Base-by-base conservation (phyloP, 2,329 filamentous ascomycete species). In the Pseudopyrenochaeta lycopersici region DNA sequence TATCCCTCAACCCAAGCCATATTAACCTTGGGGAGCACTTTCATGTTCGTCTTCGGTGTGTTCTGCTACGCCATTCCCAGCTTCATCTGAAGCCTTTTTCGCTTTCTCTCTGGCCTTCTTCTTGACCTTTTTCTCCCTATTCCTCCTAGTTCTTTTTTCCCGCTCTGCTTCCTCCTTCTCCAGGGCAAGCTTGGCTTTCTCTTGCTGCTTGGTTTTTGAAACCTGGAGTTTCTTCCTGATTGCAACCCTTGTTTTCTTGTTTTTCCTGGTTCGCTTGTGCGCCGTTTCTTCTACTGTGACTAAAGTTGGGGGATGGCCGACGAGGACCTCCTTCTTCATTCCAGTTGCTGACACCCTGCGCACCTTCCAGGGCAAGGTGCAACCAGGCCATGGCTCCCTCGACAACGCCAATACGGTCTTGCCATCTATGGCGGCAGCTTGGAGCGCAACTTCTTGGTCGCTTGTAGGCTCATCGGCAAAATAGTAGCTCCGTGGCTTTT, bases 71-170 rank as follows among this genome's bases (percentile, higher is more conserved):
- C 17, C 39, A 12, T 54, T 50, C 12, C 21, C 41, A 21, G 15
- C 56, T 12, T 41, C 59, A 30, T 52, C 59, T 7, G 30, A 59
- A 21, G 49, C 38, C 51, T 72, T 74, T 60, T 72, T 72, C 2
- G 71, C 71, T 54, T 72, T 70, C 4, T 72, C 65, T 40, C 64
- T 68, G 12, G 66, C 71, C 60, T 71, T 75, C 56, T 70, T 72
- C 54, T 74, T 76, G 33, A 75, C 53, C 54, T 76, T 75, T 64
- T 75, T 76, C 54, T 75, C 72, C 14, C 73, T 60, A 52, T 76
- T 76, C n/a, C 66, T 62, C 45, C 71, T 62, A 2, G 72, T 74
- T 36, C 67, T 60, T 62, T 75, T 76, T 57, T 75, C 73, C 12
- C 67, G 64, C 48, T 73, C 71, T 4, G 68, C 64, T 15, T 73